Evolutionary conservation across 768 basidiomycete genomes (phyloP).

Genomic region (Hericium rajendrae): DNA sequence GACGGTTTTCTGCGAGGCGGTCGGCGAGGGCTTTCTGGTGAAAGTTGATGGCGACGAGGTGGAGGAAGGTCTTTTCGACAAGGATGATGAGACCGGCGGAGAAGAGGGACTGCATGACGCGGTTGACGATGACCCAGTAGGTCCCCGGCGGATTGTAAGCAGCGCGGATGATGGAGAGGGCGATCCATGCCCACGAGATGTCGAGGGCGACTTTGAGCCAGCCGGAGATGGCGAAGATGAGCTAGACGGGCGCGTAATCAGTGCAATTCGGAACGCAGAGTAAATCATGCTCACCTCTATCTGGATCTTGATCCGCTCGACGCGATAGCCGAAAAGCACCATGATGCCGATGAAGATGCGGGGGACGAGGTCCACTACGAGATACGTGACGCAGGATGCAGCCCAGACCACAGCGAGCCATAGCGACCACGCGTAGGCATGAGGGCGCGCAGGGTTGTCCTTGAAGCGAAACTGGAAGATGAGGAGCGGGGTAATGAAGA

Average conservation of each 20-base stretch:
- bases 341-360: slow-evolving; percentile 43
- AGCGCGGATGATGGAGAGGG: slow-evolving; percentile 50
- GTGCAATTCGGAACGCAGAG: not conserved
- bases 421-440: slow-evolving; percentile 57
- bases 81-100: slow-evolving; percentile 34
- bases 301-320: slow-evolving; percentile 58
- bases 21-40: slow-evolving; percentile 70
- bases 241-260: slow-evolving; percentile 24
- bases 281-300: slow-evolving; percentile 42
- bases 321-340: slow-evolving; percentile 46
- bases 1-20: slow-evolving; percentile 57
- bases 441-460: slow-evolving; percentile 34
- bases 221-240: slow-evolving; percentile 55
- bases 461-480: slow-evolving; percentile 58
- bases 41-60: slow-evolving; percentile 73
- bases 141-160: slow-evolving; percentile 48
- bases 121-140: slow-evolving; percentile 64
- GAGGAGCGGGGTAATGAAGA: slow-evolving; percentile 62
- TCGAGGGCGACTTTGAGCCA: slow-evolving; percentile 68
- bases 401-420: slow-evolving; percentile 67
- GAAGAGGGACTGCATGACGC: slow-evolving; percentile 57
- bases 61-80: slow-evolving; percentile 53
- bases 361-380: slow-evolving; percentile 58
- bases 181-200: slow-evolving; percentile 66
- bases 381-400: slow-evolving; percentile 46